Evolutionary conservation across 441 rosid species (phyloP), one percentile per base, ranked within the genome.

Genomic region (Viola pubescens): DNA sequence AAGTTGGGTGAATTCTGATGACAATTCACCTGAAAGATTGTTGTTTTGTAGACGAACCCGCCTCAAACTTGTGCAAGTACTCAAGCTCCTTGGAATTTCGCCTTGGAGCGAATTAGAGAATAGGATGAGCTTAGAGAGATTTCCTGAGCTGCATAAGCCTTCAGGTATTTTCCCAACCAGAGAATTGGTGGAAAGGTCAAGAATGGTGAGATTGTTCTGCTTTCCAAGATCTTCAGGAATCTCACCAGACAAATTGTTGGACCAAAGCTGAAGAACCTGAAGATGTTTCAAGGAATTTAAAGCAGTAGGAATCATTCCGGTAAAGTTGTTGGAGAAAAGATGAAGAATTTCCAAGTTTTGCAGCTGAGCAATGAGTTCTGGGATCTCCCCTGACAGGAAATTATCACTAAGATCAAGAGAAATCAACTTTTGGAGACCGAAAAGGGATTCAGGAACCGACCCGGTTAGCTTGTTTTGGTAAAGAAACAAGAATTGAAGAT

Each of bases 371-470:
- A 91, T 52, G 9, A 62, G 69, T 56, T 86, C 87, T 1, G 92
- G 83, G 55, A 91, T 79, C 71, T 86, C 90, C 19, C 98, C 96
- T 0, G 86, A 75, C 16, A 91, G 70, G 1, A 54, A 78, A 68
- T 91, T 91, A 59, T 86, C 90, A 44, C 97, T 91, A 9, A 86
- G 79, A 67, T 91, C 96, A 48, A 91, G 90, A 7, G 98, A 84
- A 12, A 83, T 62, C 68, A 91, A 63, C 4, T 74, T 81, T 52
- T 40, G 48, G 12, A 86, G 85, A 43, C 78, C 69, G 45, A 75
- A 88, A 56, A 88, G 69, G 5, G 92, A 73, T 6, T 46, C 48
- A 6, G 96, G 96, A 56, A 91, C 73, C 2, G 73, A 56, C 63
- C 86, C 90, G 0, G 76, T 59, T 49, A 91, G 82, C 83, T 77